Evolutionary conservation across 495 filamentous ascomycete genomes (phyloP).

Genomic region (Acidomyces sp.): DNA sequence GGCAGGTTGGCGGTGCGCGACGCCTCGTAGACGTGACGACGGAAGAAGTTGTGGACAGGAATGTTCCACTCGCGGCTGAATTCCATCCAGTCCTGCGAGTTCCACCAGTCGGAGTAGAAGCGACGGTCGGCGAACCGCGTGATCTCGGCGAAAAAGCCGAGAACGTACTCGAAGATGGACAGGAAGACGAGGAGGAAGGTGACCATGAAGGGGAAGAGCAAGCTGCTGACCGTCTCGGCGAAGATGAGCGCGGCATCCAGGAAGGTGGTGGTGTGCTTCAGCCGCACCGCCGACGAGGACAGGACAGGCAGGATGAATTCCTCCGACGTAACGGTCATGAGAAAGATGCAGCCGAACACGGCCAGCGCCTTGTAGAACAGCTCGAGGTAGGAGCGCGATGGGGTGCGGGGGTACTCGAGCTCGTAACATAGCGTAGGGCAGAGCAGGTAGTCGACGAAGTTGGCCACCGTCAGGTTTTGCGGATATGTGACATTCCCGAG

Average conservation of each 20-base stretch:
- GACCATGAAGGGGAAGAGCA: conserved; percentile 95
- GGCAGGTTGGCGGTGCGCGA: conserved; percentile 55
- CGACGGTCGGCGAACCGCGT: conserved; percentile 88
- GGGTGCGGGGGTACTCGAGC: conserved; percentile 81
- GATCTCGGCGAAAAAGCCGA: conserved; percentile 89
- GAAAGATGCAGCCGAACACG: conserved; percentile 91
- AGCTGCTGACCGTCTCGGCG: conserved; percentile 80
- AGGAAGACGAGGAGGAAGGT: conserved; percentile 34
- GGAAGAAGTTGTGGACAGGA: conserved; percentile 94
- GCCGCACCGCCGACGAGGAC: conserved; percentile 53
- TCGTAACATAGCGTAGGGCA: conserved; percentile 97
- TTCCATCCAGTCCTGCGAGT: conserved; percentile 78
- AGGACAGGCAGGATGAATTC: conserved; percentile 93
- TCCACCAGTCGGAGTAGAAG: conserved; percentile 98
- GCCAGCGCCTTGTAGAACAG: conserved; percentile 76
- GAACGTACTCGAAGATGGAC: conserved; percentile 59
- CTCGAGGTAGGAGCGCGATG: conserved; percentile 61
- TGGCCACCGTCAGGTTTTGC: conserved; percentile 64
- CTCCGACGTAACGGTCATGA: conserved; percentile 79
- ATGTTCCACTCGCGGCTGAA: conserved; percentile 97
- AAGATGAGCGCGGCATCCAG: conserved; percentile 65
- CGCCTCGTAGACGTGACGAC: conserved; percentile 84
- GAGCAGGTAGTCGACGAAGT: conserved; percentile 77
- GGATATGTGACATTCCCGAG: conserved; percentile 85
- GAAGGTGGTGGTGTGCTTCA: conserved; percentile 44